Percentiles rank a stretch among this genome's conserved stretches.
Conservation (phyloP, 2,329 filamentous ascomycete species). For the Calcarisporium arbuscula region DNA sequence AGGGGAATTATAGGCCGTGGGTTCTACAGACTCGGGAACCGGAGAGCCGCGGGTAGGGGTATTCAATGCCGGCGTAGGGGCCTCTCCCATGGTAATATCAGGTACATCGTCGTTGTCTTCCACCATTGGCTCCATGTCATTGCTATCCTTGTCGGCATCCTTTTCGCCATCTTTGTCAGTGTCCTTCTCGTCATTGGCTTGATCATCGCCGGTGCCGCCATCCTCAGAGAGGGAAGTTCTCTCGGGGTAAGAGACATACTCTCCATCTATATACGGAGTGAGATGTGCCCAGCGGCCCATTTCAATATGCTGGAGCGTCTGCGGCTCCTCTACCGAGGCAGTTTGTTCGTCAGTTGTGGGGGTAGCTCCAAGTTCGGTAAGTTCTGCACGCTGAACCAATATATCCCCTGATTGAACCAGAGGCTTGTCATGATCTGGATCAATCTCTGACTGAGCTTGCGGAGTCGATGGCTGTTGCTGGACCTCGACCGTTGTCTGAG, state of each 20-base stretch:
- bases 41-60: constrained; percentile 34
- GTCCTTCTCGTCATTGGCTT: constrained; percentile 24
- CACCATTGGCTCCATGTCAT: constrained; percentile 9
- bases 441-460: no score
- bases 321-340: constrained; percentile 6
- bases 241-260: constrained; percentile 33
- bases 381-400: no score
- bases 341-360: no score
- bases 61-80: constrained; percentile 29
- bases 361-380: no score
- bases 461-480: no score
- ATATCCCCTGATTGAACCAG: no score
- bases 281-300: constrained; percentile 30
- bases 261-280: constrained; percentile 33
- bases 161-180: constrained; percentile 22
- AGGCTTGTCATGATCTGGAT: no score
- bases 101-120: constrained; percentile 23
- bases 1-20: constrained; percentile 30
- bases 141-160: constrained; percentile 19
- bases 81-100: constrained; percentile 23
- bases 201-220: constrained; percentile 23
- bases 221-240: constrained; percentile 25
- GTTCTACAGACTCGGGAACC: constrained; percentile 29
- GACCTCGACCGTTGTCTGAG: no score
- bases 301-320: constrained; percentile 22